Base-by-base conservation (phyloP, 2,329 filamentous ascomycete genomes). In the Microdochium trichocladiopsis region DNA sequence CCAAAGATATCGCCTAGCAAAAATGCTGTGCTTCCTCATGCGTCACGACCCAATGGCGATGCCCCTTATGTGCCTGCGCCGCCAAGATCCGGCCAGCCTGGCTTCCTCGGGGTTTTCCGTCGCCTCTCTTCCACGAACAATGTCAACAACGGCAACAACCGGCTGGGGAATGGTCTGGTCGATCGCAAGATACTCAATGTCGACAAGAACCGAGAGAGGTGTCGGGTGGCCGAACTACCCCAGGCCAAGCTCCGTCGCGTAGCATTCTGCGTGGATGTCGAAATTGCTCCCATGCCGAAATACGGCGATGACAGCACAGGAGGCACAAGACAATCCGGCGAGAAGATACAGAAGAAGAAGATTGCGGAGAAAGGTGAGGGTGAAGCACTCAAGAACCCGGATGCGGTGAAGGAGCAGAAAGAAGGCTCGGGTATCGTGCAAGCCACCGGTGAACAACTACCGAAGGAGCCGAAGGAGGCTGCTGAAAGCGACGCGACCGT, bases 241-340 rank as follows among this genome's bases (percentile, higher is more conserved):
- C 83, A 86, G 61, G 82, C 83, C 49, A 96, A 94, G 66, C 70
- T 99, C 54, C 82, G 90, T 51, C 83, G 91, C 51, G 94, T 99
- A 0, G 88, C 93, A 0, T 99, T 99, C 64, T 96, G 90, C 60
- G 94, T 99, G 2, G 94, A 99, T 63, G 92, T 99, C 4, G 94
- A 99, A 68, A 95, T 99, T 63, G 93, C 93, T 2, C 90, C 91
- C 1, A 84, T 90, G 63, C 90, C 92, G 23, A 85, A 83, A 60
- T 94, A 95, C 60, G 71, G 75, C 14, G 88, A 94, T 2, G 76
- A 76, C 16, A 78, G 79, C 6, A 68, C 77, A 51, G 63, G 68
- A n/a, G 70, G 72, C 45, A 79, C 80, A 53, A 70, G 69, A 52
- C 66, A 22, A 12, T 8, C 69, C 50, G 72, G 72, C 45, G 78